These are phyloP conservation scores for Apiospora koreana DNA, from an alignment of 2,329 filamentous ascomycete species.

Conservation along the genomic window DNA sequence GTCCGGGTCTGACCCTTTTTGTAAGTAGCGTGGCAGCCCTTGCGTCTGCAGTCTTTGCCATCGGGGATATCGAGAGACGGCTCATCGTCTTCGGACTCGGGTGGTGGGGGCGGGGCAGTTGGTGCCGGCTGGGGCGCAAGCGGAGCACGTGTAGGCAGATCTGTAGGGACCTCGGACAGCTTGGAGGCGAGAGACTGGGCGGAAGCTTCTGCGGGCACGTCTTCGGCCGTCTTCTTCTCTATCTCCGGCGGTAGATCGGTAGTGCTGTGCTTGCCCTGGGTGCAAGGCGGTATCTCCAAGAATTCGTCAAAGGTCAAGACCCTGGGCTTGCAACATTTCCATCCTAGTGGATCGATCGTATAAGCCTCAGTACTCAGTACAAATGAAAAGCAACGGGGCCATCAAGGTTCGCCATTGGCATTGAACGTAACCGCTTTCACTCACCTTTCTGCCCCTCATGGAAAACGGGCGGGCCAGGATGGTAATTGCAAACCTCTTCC, in stretches of 20 bases:
- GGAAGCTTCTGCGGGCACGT: conserved; percentile 40
- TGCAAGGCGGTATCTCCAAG: conserved; percentile 88
- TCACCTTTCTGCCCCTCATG: conserved; percentile 98
- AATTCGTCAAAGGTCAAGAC: conserved; percentile 99
- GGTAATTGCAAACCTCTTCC: conserved; percentile 84
- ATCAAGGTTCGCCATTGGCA: conserved; percentile 12
- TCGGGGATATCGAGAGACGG: conserved; percentile 70
- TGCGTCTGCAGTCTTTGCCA: conserved; percentile 75
- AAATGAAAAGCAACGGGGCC: conserved; percentile 11
- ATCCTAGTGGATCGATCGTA: conserved; percentile 60
- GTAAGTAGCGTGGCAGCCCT: conserved; percentile 71
- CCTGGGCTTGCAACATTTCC: conserved; percentile 98
- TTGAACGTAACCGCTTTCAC: conserved; percentile 24
- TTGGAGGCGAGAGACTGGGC: conserved; percentile 43
- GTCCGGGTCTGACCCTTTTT: conserved; percentile 55
- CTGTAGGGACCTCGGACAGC: conserved; percentile 41
- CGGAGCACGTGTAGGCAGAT: conserved; percentile 42
- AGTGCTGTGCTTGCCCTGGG: conserved; percentile 87
- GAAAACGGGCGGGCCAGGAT: conserved; percentile 91
- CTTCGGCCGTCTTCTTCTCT: conserved; percentile 57
- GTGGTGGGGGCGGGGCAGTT: conserved; percentile 59
- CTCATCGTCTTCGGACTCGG: conserved; percentile 88
- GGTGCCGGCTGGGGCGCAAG: conserved; percentile 47
- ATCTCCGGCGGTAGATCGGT: conserved; percentile 69
- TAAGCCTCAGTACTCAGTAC: neutral